Conservation (phyloP, 768 basidiomycete species). For the Ephemerocybe angulata region DNA sequence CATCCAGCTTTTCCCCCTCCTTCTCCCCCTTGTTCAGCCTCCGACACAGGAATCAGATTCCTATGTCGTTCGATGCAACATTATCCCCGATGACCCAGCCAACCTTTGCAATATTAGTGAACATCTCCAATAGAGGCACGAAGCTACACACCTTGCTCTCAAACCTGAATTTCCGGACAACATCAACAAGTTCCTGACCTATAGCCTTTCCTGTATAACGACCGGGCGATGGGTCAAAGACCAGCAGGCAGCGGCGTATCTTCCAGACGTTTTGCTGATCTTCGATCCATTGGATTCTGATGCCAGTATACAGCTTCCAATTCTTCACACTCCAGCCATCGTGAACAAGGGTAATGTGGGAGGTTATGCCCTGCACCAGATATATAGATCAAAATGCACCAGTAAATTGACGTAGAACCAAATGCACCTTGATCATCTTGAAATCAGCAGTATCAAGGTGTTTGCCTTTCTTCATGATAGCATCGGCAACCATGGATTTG, state of each 20-base stretch:
- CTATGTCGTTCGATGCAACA: conserved; percentile 9
- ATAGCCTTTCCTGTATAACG: conserved; percentile 11
- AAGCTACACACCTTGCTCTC: background rate
- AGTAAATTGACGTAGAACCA: background rate
- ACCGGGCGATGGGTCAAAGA: conserved; percentile 6
- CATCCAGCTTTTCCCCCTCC: background rate
- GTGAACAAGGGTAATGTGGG: conserved; percentile 8
- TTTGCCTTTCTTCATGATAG: background rate
- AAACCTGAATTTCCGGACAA: conserved; percentile 11
- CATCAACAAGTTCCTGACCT: conserved; percentile 8
- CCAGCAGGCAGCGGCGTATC: conserved; percentile 6
- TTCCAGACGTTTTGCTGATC: background rate
- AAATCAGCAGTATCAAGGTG: background rate
- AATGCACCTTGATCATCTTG: background rate
- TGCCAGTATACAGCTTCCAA: background rate
- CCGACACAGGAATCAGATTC: conserved; percentile 1
- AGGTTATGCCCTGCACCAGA: conserved; percentile 5
- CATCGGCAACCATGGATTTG: background rate
- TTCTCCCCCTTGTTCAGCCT: background rate
- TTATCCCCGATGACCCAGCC: conserved; percentile 11
- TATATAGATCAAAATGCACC: background rate
- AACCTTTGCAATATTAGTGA: conserved; percentile 2
- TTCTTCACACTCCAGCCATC: conserved; percentile 12
- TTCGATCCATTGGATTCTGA: background rate
- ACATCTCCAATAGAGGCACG: background rate